Conservation (phyloP, 176 grass and related monocot species). For the Phoenix roebelenii region DNA sequence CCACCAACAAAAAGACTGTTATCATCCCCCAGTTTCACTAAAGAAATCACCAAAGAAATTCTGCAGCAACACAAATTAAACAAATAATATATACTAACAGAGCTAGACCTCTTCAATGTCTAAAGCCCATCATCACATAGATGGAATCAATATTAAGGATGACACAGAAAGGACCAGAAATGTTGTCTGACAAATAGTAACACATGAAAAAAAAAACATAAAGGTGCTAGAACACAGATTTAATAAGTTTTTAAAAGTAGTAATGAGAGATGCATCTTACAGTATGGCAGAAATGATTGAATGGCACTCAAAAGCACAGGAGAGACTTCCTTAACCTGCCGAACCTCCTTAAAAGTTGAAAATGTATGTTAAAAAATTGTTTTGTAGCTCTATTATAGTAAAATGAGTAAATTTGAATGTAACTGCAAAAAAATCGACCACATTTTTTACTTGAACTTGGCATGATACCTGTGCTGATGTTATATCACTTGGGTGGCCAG, state of each 20-base stretch:
- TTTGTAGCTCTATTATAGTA: constrained; percentile 16
- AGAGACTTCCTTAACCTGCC: constrained; percentile 96
- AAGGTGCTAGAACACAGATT: too few species aligned
- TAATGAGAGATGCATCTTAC: constrained; percentile 35
- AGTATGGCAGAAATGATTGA: constrained; percentile 89
- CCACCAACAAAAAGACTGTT: too few species aligned
- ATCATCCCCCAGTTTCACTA: too few species aligned
- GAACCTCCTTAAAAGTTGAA: constrained; percentile 56
- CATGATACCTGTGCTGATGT: constrained; percentile 71
- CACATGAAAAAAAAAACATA: not conserved
- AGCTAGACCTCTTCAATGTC: too few species aligned
- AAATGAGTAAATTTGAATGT: constrained; percentile 3
- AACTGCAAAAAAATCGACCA: constrained; percentile 1
- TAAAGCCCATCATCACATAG: not conserved
- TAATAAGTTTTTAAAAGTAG: too few species aligned
- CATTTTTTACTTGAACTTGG: not conserved
- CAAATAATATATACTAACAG: too few species aligned
- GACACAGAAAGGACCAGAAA: not conserved
- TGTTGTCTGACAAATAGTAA: too few species aligned
- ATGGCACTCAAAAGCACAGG: constrained; percentile 77
- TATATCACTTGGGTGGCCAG: constrained; percentile 80
- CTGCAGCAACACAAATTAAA: too few species aligned
- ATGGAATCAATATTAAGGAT: constrained; percentile 6
- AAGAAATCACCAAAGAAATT: too few species aligned
- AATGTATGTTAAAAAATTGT: constrained; percentile 21